Evolutionary conservation across 768 basidiomycete species (phyloP), one percentile per base, ranked within the genome.

Genomic region (Kockovaella imperatae): DNA sequence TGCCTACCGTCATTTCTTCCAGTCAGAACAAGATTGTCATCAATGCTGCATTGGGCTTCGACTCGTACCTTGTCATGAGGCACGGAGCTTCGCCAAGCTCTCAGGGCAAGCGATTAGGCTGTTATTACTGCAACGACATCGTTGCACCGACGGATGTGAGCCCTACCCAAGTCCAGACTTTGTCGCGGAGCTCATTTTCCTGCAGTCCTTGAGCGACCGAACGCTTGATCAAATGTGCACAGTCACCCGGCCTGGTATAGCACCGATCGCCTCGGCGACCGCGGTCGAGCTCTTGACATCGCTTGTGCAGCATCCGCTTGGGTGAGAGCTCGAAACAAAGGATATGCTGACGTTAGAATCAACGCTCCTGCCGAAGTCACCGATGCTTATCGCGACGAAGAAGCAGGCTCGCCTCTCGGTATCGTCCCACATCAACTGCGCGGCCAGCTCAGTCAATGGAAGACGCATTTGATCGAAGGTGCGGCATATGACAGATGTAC

Each of bases 201-300:
- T 15, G 17, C 54, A 78, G 82, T 80, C 80, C 2, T 71, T 85
- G 35, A 84, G 86, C 0, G 93, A 97, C 67, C 79, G 90, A 34
- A 93, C 91, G 3, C 78, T 97, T 13, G 95, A 97, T 69, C 93
- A 97, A 69, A 96, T 96, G 93, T 99, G 95, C 67, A 97, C 95
- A 0, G 95, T 99, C 25, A 96, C 93, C 0, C 76, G 95, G 18
- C 95, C 95, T 0, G 93, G 93, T 0, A 77, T 97, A 1, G 95
- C 93, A 0, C 81, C 88, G 0, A 88, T 96, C 43, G 95, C 95
- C 0, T 80, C 86, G 1, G 83, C 91, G 0, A 86, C 84, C 0
- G 90, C 89, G 0, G 93, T 96, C 1, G 95, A 99, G 68, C 76
- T 99, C 7, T 78, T 97, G 20, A 82, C 87, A 1, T 86, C 88